Base-by-base conservation (phyloP, 768 basidiomycete genomes). In the Naganishia friedmannii region DNA sequence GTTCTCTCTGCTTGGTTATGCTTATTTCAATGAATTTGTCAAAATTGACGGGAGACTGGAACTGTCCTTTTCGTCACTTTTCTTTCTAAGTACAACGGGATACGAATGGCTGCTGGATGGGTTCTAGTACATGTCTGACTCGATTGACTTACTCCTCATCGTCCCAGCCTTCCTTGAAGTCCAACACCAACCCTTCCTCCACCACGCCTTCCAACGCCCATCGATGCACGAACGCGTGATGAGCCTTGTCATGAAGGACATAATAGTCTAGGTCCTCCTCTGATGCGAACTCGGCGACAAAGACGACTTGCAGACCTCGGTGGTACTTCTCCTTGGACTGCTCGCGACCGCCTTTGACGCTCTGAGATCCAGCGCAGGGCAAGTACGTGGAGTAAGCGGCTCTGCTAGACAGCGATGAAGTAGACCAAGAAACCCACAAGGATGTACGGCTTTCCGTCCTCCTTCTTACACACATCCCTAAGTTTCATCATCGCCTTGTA, bases 361-460 rank as follows among this genome's bases (percentile, higher is more conserved):
- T 65, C 69, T 70, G n/a, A 6, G 46, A 45, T 60, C 21, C 31
- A 57, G n/a, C 23, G 23, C n/a, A 34, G n/a, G 17, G 21, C 13
- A 13, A 39, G 63, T 21, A 12, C 3, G 31, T n/a, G n/a, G n/a
- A n/a, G n/a, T n/a, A n/a, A n/a, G n/a, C n/a, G n/a, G n/a, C n/a
- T n/a, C n/a, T n/a, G n/a, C n/a, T n/a, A n/a, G n/a, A n/a, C n/a
- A n/a, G n/a, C n/a, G n/a, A n/a, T n/a, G 67, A 42, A 1, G 39
- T 29, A 28, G 56, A 19, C n/a, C 26, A 55, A 31, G 45, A 32
- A 48, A 65, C 69, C n/a, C 23, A 70, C 69, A 15, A 70, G 29
- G 60, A 70, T 70, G 63, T 70, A 70, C 4, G 58, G 48, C 29
- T 70, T 70, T 10, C 69, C 69, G 42, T 70, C 69, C 45, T 46